Percentiles rank a stretch among this genome's conserved stretches.
phyloP scores from a whole-genome alignment of 2,329 filamentous ascomycete genomes.

The Zymoseptoria ardabiliae region DNA sequence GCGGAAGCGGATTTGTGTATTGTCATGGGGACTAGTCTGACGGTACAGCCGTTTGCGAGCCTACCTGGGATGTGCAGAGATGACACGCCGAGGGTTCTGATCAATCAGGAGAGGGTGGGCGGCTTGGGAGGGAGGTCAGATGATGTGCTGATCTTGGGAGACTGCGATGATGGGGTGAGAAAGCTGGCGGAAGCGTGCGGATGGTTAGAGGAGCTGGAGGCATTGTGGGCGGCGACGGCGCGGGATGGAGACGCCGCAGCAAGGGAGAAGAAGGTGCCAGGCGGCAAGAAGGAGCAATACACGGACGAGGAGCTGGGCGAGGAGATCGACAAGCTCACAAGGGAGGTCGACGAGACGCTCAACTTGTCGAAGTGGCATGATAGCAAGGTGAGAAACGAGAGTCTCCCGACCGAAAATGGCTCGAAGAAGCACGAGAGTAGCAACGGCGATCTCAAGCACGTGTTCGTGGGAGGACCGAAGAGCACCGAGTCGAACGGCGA shows the following conservation, averaged over 20 bases:
- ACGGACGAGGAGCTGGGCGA: slow-evolving; percentile 52
- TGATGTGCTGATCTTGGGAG: slow-evolving; percentile 75
- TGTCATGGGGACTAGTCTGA: slow-evolving; percentile 81
- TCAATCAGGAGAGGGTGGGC: slow-evolving; percentile 82
- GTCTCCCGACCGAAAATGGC: neutral
- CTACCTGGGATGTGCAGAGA: slow-evolving; percentile 59
- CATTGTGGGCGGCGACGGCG: slow-evolving; percentile 62
- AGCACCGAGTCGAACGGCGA: slow-evolving; percentile 3
- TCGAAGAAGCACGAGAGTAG: neutral
- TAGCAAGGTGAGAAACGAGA: slow-evolving; percentile 27
- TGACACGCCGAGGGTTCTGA: slow-evolving; percentile 66
- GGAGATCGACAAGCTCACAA: slow-evolving; percentile 52
- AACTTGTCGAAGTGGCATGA: slow-evolving; percentile 41
- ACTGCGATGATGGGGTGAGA: slow-evolving; percentile 76
- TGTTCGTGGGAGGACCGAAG: slow-evolving; percentile 10
- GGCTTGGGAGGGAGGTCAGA: slow-evolving; percentile 68
- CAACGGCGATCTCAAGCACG: slow-evolving; percentile 6
- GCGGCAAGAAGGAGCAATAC: slow-evolving; percentile 31
- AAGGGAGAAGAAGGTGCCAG: slow-evolving; percentile 5
- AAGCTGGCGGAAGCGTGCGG: slow-evolving; percentile 72
- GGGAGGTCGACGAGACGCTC: slow-evolving; percentile 51
- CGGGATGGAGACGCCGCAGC: slow-evolving; percentile 45
- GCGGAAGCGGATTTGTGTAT: slow-evolving; percentile 67
- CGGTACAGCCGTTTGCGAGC: slow-evolving; percentile 81
- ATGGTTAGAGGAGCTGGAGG: slow-evolving; percentile 78